Evolutionary conservation across 1,284 basidiomycete genomes (phyloP).

Genomic region (Gomphus bonarii): DNA sequence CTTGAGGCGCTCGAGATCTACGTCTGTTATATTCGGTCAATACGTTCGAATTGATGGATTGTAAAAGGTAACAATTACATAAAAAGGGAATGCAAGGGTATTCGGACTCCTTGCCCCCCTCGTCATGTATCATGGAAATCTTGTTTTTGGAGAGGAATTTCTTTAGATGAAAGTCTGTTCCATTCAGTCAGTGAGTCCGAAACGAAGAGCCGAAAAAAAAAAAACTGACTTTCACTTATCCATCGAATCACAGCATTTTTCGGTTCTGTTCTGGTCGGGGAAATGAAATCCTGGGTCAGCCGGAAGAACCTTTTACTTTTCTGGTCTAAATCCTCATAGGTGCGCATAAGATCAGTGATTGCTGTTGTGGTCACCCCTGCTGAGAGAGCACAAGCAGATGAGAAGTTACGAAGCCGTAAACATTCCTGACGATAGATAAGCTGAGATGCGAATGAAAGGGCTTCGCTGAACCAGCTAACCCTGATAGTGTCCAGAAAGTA

Average conservation of each 20-base stretch:
- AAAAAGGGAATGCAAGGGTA: conserved; percentile 29
- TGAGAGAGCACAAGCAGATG: conserved; percentile 31
- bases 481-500: conserved; percentile 33
- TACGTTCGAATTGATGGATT: not conserved
- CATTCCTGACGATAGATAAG: conserved; percentile 26
- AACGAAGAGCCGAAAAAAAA: too few species aligned
- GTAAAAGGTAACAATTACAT: conserved; percentile 19
- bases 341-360: conserved; percentile 26
- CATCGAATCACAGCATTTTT: not conserved
- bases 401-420: conserved; percentile 30
- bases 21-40: conserved; percentile 19
- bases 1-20: conserved; percentile 29
- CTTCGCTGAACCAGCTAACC: conserved; percentile 14
- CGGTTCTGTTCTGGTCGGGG: conserved; percentile 4
- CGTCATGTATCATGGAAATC: too few species aligned
- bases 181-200: too few species aligned
- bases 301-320: conserved; percentile 22
- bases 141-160: too few species aligned
- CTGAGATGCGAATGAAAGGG: not conserved
- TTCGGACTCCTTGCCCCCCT: too few species aligned
- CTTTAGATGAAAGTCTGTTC: too few species aligned
- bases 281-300: conserved; percentile 27
- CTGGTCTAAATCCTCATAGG: conserved; percentile 15
- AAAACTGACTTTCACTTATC: too few species aligned
- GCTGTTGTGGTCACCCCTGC: conserved; percentile 30